Evolutionary conservation across 768 basidiomycete genomes (phyloP).

Genomic region (Dentipellis sp.): DNA sequence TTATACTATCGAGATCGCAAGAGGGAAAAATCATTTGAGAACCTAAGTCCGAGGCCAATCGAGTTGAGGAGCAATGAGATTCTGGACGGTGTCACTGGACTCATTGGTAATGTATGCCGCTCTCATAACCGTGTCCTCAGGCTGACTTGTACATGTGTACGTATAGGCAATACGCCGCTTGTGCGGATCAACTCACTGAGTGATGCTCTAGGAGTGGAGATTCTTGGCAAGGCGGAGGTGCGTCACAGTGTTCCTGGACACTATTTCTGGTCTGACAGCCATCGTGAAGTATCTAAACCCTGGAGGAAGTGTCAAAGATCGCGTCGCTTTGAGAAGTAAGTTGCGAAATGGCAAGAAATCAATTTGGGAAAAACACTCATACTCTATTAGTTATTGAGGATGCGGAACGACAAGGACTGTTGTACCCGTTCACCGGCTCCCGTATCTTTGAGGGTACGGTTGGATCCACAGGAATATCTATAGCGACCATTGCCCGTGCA

Average conservation of each 20-base stretch:
- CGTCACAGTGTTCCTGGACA: constrained; percentile 5
- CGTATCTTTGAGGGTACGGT: constrained; percentile 97
- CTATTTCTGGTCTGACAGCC: not conserved
- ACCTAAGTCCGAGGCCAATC: constrained; percentile 44
- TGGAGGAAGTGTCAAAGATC: constrained; percentile 95
- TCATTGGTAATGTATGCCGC: constrained; percentile 55
- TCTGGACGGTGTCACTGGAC: constrained; percentile 68
- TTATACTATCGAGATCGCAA: constrained; percentile 43
- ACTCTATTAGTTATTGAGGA: constrained; percentile 75
- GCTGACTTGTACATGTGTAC: not conserved
- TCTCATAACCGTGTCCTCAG: not conserved
- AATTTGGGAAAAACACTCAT: not conserved
- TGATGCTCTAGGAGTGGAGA: constrained; percentile 85
- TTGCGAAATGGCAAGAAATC: not conserved
- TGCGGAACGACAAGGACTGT: constrained; percentile 74
- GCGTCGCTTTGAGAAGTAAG: constrained; percentile 88
- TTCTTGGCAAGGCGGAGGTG: constrained; percentile 93
- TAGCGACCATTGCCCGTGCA: constrained; percentile 87
- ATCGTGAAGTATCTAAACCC: constrained; percentile 79
- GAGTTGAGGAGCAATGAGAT: constrained; percentile 71
- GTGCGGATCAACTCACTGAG: constrained; percentile 88
- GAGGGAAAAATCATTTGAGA: constrained; percentile 28
- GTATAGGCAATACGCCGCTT: constrained; percentile 88
- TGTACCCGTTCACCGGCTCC: constrained; percentile 81
- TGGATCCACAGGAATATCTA: constrained; percentile 92